Conservation (phyloP, 192 early-diverging fungal genomes). For the Pecoramyces ruminantium region DNA sequence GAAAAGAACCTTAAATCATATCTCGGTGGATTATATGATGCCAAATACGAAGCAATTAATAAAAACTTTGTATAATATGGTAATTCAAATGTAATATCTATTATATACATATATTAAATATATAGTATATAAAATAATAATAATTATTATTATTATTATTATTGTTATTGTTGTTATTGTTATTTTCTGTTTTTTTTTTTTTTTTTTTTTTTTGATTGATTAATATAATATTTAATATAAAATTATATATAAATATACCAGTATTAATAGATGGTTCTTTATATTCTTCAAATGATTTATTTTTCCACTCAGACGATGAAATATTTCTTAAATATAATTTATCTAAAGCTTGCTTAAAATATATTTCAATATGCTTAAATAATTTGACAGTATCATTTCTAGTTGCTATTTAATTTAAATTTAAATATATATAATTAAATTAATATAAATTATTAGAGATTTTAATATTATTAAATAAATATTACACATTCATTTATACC, state of each 20-base stretch:
- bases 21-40: slow-evolving; percentile 79
- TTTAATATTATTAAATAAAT: too few species aligned
- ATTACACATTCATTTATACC: too few species aligned
- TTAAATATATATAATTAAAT: too few species aligned
- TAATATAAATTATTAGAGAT: too few species aligned
- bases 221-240: neutral
- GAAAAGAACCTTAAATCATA: slow-evolving; percentile 80
- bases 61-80: slow-evolving; percentile 84
- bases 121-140: too few species aligned
- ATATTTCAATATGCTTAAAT: slow-evolving; percentile 56
- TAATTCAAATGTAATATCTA: slow-evolving; percentile 40
- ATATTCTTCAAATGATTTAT: neutral
- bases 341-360: slow-evolving; percentile 66
- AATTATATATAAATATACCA: too few species aligned
- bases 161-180: too few species aligned
- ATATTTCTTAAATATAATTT: slow-evolving; percentile 83
- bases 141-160: too few species aligned
- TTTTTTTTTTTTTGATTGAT: too few species aligned
- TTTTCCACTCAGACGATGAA: slow-evolving; percentile 66
- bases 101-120: too few species aligned
- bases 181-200: too few species aligned
- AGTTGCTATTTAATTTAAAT: slow-evolving; percentile 20
- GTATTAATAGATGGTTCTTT: neutral
- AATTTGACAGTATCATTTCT: slow-evolving; percentile 51
- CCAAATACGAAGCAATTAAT: slow-evolving; percentile 74